phyloP scores from a whole-genome alignment of 129 eudicot species.

The sunflower (Helianthus annuus) region DNA sequence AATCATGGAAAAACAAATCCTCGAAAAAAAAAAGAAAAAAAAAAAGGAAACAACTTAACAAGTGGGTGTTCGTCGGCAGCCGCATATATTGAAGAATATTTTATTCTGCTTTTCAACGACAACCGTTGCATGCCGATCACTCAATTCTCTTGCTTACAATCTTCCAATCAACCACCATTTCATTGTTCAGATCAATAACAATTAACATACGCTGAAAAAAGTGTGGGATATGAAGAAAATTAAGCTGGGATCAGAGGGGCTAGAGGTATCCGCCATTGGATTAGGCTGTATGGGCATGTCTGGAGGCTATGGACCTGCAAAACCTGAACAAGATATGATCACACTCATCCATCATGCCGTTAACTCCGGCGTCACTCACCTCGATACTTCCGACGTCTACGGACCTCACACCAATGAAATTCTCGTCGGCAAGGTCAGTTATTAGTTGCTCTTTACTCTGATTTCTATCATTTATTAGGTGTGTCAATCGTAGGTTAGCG shows the following conservation, averaged over 20 bases:
- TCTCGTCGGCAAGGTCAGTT: constrained; percentile 43
- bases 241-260: constrained; percentile 53
- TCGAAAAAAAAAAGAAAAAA: too few species aligned
- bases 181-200: too few species aligned
- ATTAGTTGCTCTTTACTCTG: background rate
- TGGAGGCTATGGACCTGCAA: constrained; percentile 36
- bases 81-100: too few species aligned
- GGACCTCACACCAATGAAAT: constrained; percentile 56
- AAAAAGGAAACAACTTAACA: too few species aligned
- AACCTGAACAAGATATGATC: constrained; percentile 47
- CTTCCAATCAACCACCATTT: too few species aligned
- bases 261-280: constrained; percentile 48
- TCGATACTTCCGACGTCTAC: constrained; percentile 53
- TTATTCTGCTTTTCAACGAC: too few species aligned
- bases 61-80: too few species aligned
- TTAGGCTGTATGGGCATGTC: constrained; percentile 60
- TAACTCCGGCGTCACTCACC: constrained; percentile 48
- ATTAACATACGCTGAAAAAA: too few species aligned
- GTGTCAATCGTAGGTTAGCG: too few species aligned
- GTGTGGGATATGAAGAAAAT: constrained; percentile 21
- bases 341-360: constrained; percentile 53
- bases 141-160: too few species aligned
- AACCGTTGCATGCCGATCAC: too few species aligned
- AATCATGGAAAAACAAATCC: too few species aligned
- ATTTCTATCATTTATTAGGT: background rate